These are phyloP conservation scores for Cardamine chenopodiifolia DNA, from an alignment of 345 rosid species.

Conservation along the genomic window DNA sequence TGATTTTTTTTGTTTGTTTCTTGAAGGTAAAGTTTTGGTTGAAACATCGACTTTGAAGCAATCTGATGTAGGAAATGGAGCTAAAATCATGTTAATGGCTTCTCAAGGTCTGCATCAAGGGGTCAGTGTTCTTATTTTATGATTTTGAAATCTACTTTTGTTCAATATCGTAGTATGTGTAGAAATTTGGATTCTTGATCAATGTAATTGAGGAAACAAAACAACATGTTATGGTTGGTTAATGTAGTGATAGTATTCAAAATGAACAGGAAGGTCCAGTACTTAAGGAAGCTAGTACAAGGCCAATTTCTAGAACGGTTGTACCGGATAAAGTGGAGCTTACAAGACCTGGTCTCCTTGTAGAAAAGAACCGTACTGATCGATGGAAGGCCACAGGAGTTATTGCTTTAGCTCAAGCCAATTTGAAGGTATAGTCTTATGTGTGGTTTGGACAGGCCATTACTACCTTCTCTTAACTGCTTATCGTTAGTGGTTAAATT, in stretches of 20 bases:
- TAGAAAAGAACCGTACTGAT: conserved; percentile 56
- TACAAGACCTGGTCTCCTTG: conserved; percentile 33
- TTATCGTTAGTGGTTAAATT: not conserved
- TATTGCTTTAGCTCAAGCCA: conserved; percentile 64
- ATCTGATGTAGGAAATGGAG: conserved; percentile 65
- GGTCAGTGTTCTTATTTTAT: conserved; percentile 45
- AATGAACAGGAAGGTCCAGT: conserved; percentile 70
- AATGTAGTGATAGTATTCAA: not conserved
- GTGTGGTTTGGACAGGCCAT: conserved; percentile 6
- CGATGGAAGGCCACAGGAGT: conserved; percentile 86
- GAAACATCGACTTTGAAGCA: conserved; percentile 69
- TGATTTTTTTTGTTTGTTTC: not conserved
- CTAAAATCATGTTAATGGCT: conserved; percentile 86
- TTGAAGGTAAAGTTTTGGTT: conserved; percentile 72
- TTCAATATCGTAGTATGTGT: not conserved
- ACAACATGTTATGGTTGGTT: not conserved
- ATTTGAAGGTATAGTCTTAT: conserved; percentile 59
- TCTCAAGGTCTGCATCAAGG: conserved; percentile 96
- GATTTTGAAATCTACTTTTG: not conserved
- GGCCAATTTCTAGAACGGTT: conserved; percentile 53
- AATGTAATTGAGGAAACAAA: conserved; percentile 2
- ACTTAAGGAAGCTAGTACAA: conserved; percentile 61
- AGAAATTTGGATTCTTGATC: conserved; percentile 21
- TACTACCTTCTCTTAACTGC: not conserved
- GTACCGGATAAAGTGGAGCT: conserved; percentile 26